A percentile compares a stretch with the other conserved stretches of the same genome.
Conservation (phyloP, 2,329 filamentous ascomycete species). For the Amphichorda felina region DNA sequence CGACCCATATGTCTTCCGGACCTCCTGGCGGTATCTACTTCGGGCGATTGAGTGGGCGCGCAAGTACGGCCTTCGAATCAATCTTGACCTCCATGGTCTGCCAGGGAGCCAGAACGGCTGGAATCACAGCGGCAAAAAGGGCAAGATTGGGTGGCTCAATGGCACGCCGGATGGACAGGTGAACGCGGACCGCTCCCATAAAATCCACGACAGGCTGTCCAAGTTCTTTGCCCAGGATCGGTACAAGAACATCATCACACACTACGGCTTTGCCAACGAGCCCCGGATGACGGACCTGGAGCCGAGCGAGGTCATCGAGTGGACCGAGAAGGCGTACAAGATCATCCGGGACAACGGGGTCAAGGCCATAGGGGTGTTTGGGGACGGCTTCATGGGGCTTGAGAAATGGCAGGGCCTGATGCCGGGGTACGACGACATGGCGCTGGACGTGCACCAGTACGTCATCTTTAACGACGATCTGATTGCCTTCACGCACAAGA, state of each 20-base stretch:
- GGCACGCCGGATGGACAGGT: conserved; percentile 70
- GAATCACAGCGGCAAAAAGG: conserved; percentile 87
- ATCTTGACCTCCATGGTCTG: conserved; percentile 83
- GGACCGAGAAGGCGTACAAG: conserved; percentile 65
- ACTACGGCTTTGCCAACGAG: conserved; percentile 94
- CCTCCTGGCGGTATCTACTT: conserved; percentile 87
- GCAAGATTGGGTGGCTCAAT: conserved; percentile 76
- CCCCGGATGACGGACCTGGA: conserved; percentile 73
- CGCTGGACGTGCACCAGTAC: conserved; percentile 97
- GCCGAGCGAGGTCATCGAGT: conserved; percentile 55
- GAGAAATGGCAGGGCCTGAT: conserved; percentile 83
- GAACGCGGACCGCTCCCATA: conserved; percentile 72
- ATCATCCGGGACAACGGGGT: conserved; percentile 69
- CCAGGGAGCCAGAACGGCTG: conserved; percentile 94
- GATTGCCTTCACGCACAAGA: conserved; percentile 67
- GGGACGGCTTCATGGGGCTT: conserved; percentile 89
- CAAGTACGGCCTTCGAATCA: conserved; percentile 83
- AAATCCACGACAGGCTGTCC: conserved; percentile 77
- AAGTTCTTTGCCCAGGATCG: conserved; percentile 88
- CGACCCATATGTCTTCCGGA: conserved; percentile 79
- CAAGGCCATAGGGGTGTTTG: conserved; percentile 64
- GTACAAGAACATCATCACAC: conserved; percentile 82
- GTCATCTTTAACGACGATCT: conserved; percentile 93
- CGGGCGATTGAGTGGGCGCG: conserved; percentile 88
- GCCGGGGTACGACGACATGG: conserved; percentile 55